phyloP scores from a whole-genome alignment of 345 rosid species.

The Moricandia moricandioides region DNA sequence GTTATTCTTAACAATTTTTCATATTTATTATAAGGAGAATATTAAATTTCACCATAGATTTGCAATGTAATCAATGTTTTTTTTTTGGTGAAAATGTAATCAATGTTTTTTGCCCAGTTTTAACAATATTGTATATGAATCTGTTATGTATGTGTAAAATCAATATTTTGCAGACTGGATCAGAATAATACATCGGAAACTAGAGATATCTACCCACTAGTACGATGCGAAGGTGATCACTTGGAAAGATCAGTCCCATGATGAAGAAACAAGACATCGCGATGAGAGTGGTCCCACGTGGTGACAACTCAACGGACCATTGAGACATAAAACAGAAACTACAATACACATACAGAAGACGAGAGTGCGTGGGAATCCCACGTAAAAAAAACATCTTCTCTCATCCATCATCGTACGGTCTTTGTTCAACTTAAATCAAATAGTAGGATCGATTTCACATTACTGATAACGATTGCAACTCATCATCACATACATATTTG shows the following conservation, averaged over 20 bases:
- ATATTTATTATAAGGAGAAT: too few relatives aligned
- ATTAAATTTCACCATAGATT: background rate
- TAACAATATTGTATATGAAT: background rate
- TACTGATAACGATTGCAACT: constrained; percentile 26
- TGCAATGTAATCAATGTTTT: background rate
- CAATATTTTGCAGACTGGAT: background rate
- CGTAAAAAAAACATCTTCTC: constrained; percentile 10
- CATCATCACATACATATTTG: background rate
- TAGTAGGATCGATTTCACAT: constrained; percentile 10
- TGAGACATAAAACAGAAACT: constrained; percentile 15
- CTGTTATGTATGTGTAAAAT: background rate
- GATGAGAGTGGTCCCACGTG: constrained; percentile 18
- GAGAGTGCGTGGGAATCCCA: constrained; percentile 22
- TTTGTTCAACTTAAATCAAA: constrained; percentile 7
- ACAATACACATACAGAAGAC: background rate
- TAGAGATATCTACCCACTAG: background rate
- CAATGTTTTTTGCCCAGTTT: background rate
- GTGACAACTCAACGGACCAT: constrained; percentile 31
- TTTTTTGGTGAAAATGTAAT: background rate
- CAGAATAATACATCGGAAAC: background rate
- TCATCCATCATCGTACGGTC: constrained; percentile 27
- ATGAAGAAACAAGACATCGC: constrained; percentile 24
- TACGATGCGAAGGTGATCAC: constrained; percentile 18
- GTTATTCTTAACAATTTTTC: too few relatives aligned
- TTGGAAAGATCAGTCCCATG: constrained; percentile 11